Evolutionary conservation across 2,329 filamentous ascomycete genomes (phyloP).

Genomic region (Colletotrichum noveboracense): DNA sequence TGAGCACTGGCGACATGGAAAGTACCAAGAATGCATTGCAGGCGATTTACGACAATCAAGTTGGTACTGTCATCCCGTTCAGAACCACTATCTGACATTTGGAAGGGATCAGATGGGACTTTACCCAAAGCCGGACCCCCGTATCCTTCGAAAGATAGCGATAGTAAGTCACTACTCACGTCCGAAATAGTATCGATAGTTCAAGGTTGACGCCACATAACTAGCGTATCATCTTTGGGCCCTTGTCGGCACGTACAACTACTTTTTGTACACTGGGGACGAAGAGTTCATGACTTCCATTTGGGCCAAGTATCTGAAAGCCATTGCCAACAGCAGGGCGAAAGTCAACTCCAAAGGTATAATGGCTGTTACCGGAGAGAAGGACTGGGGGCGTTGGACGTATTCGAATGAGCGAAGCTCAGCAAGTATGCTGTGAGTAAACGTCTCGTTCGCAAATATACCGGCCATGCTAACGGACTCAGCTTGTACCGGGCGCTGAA

Average conservation of each 20-base stretch:
- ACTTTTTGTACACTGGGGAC: not conserved
- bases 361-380: slow-evolving; percentile 51
- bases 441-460: not conserved
- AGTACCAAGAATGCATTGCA: not conserved
- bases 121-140: slow-evolving; percentile 55
- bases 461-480: not conserved
- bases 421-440: not conserved
- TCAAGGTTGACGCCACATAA: too few relatives aligned
- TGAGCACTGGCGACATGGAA: not conserved
- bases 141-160: slow-evolving; percentile 25
- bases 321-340: slow-evolving; percentile 27
- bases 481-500: not conserved
- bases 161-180: not conserved
- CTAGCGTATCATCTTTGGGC: not conserved
- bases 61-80: not conserved
- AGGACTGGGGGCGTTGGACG: slow-evolving; percentile 52
- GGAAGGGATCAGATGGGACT: slow-evolving; percentile 35
- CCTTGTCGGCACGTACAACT: not conserved
- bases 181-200: too few relatives aligned
- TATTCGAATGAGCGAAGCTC: not conserved
- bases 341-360: not conserved
- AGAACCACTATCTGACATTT: not conserved
- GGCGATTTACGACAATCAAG: not conserved
- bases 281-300: not conserved
- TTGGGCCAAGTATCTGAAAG: slow-evolving; percentile 34